A percentile compares a stretch with the other conserved stretches of the same genome.
Conservation (phyloP, 805 yeast genomes). For the Wickerhamiella azyma region DNA sequence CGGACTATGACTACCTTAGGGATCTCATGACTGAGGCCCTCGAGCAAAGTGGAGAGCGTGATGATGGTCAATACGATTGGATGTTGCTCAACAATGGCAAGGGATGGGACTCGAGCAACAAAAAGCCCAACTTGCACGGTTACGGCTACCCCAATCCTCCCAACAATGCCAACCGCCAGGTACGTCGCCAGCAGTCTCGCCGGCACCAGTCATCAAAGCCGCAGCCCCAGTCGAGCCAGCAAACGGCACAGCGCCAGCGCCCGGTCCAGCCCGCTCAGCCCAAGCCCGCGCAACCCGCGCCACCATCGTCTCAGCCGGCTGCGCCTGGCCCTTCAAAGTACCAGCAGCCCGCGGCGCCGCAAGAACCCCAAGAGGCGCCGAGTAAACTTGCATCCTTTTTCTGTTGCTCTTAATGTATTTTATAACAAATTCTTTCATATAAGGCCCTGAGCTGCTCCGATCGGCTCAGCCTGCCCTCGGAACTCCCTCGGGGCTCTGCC, state of each 20-base stretch:
- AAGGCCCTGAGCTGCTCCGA: too few species aligned
- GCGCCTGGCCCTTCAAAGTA: slow-evolving; percentile 3
- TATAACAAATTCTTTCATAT: neutral
- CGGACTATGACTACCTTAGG: slow-evolving; percentile 82
- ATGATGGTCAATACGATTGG: slow-evolving; percentile 95
- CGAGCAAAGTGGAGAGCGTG: slow-evolving; percentile 50
- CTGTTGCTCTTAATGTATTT: slow-evolving; percentile 5
- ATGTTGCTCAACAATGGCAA: slow-evolving; percentile 82
- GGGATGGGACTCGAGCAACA: slow-evolving; percentile 76
- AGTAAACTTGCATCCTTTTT: slow-evolving; percentile 5
- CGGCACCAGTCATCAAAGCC: neutral
- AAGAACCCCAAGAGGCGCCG: neutral
- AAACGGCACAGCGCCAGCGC: neutral
- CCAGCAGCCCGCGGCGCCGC: slow-evolving; percentile 6
- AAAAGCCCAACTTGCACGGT: slow-evolving; percentile 89
- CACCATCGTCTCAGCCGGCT: neutral
- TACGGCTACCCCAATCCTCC: slow-evolving; percentile 80
- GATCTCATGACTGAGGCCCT: slow-evolving; percentile 66
- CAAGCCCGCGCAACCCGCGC: neutral
- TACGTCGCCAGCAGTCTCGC: slow-evolving; percentile 3
- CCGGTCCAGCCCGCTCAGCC: neutral
- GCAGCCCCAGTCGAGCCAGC: neutral
- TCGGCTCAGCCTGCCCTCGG: too few species aligned
- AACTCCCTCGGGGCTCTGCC: too few species aligned
- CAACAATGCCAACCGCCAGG: slow-evolving; percentile 4